Evolutionary conservation across 306 rosid genomes (phyloP), one percentile per base, ranked within the genome.

Genomic region (Ammopiptanthus mongolicus): DNA sequence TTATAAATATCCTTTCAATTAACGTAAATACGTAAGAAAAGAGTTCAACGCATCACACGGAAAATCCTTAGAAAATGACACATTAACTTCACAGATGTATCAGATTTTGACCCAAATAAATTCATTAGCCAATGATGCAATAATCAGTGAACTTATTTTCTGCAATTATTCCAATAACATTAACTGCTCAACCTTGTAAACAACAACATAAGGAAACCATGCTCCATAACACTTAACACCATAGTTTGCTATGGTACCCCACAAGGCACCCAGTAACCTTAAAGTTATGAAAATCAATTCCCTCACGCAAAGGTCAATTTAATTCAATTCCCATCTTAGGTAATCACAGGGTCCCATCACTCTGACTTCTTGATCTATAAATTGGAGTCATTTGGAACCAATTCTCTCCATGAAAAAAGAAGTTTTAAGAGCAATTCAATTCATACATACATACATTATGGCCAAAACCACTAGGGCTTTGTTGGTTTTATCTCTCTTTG

Each of bases 291-390:
- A 50, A 50, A 34, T 9, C 33, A 57, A 56, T n/a, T 42, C 62
- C 34, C 1, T 50, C 69, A 63, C 59, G 61, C 66, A 65, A 65
- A 55, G 23, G 14, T 23, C 23, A 52, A 33, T 39, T 65, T 12
- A 80, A 76, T 51, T 65, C 34, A 52, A 29, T 31, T 63, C 33
- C 79, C 65, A 64, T 5, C 31, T 4, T 5, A 41, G 56, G 76
- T 66, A 39, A 28, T 5, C 25, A 13, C 2, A 37, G 23, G 19
- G 29, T 31, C 42, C 67, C 65, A 73, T 29, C 39, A 41, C 39
- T 22, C 37, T 52, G 63, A 31, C 58, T 33, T 6, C 12, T 21
- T 18, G 42, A 42, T 14, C 57, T 87, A 87, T 82, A 80, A 74
- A 84, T 75, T 65, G 44, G 69, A 34, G 72, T 14, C 42, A 50